Percentiles rank a stretch among this genome's conserved stretches.
These are phyloP conservation scores for Dactylellina leptospora DNA, from an alignment of 2,329 filamentous ascomycete genomes.

Conservation along the genomic window DNA sequence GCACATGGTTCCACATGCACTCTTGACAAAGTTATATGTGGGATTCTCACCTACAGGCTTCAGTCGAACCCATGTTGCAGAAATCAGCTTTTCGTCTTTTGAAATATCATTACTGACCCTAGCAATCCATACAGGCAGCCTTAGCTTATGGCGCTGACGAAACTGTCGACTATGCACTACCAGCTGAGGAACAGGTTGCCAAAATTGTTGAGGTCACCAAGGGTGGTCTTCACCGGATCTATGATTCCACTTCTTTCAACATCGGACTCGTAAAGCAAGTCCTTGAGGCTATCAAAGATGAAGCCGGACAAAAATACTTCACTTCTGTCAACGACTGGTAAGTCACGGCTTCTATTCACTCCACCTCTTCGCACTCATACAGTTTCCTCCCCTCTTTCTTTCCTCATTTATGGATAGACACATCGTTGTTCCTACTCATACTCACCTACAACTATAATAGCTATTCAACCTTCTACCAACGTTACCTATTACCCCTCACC, in stretches of 20 bases:
- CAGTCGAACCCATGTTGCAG: too few relatives aligned
- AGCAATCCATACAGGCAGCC: conserved; percentile 37
- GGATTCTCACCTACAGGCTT: too few relatives aligned
- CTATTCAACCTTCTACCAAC: background rate
- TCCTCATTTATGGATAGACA: too few relatives aligned
- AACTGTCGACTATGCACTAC: conserved; percentile 41
- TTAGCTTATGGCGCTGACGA: conserved; percentile 33
- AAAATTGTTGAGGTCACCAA: conserved; percentile 36
- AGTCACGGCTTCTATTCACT: background rate
- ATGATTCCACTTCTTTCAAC: conserved; percentile 28
- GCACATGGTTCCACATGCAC: too few relatives aligned
- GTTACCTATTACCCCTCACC: background rate
- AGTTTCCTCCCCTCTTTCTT: background rate
- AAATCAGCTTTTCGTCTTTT: too few relatives aligned
- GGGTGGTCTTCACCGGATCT: conserved; percentile 38
- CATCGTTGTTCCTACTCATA: background rate
- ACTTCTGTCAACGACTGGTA: conserved; percentile 47
- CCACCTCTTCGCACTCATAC: background rate
- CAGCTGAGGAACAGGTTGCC: conserved; percentile 27
- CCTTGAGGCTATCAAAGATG: conserved; percentile 30
- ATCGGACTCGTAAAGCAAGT: conserved; percentile 16
- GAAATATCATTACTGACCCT: too few relatives aligned
- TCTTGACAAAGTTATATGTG: too few relatives aligned
- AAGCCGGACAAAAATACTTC: conserved; percentile 36
- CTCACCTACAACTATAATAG: background rate